Conservation (phyloP, 345 rosid genomes). For the Citrus medica region DNA sequence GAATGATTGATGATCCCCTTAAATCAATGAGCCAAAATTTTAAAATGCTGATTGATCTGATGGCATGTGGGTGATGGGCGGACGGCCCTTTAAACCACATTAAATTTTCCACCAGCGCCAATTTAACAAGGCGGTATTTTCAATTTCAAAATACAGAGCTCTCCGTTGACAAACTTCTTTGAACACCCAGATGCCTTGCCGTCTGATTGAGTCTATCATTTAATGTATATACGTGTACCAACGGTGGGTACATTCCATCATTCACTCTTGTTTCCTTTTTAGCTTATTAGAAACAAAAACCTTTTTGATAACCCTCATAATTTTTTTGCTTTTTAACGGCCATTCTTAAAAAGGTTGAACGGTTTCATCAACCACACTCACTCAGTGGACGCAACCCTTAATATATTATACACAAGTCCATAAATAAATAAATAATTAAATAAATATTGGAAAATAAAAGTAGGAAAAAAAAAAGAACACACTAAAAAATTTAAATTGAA, state of each 20-base stretch:
- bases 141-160: neutral
- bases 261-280: slow-evolving; percentile 8
- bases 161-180: no score
- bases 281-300: neutral
- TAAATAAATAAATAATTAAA: neutral
- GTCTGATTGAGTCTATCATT: neutral
- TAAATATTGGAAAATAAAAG: neutral
- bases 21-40: no score
- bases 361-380: slow-evolving; percentile 9
- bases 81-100: neutral
- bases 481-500: neutral
- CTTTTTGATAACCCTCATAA: slow-evolving; percentile 16
- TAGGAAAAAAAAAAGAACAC: neutral
- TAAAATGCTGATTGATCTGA: no score
- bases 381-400: neutral
- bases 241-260: slow-evolving; percentile 4
- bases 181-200: no score
- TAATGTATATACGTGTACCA: no score
- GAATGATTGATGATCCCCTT: no score
- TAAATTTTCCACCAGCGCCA: neutral
- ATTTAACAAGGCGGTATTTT: neutral
- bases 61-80: neutral
- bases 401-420: neutral
- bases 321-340: slow-evolving; percentile 38
- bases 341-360: slow-evolving; percentile 5